Evolutionary conservation across 1,284 basidiomycete genomes (phyloP).

Genomic region (Ganoderma resinaceum): DNA sequence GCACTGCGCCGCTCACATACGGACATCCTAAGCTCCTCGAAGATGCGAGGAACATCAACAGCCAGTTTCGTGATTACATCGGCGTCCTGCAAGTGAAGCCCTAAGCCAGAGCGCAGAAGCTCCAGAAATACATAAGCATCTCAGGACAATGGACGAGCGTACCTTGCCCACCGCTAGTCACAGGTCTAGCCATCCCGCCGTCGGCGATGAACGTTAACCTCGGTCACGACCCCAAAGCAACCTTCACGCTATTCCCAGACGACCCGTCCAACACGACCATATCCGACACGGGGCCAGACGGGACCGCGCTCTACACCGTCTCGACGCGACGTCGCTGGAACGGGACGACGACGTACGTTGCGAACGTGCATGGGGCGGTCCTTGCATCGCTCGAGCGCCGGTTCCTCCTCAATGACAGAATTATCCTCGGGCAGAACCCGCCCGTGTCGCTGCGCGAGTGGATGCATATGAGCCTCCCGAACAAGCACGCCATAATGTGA

Average conservation of each 20-base stretch:
- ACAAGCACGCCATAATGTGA: constrained; percentile 45
- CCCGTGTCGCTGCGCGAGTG: constrained; percentile 40
- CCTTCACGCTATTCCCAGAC: constrained; percentile 46
- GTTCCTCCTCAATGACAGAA: constrained; percentile 32
- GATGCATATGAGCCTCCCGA: constrained; percentile 50
- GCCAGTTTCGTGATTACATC: background rate
- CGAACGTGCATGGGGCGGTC: constrained; percentile 33
- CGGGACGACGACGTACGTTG: constrained; percentile 42
- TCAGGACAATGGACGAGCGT: background rate
- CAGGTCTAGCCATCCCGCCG: background rate
- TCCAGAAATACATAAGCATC: background rate
- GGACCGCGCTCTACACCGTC: constrained; percentile 46
- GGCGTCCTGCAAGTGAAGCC: background rate
- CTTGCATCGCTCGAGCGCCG: constrained; percentile 33
- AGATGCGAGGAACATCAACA: background rate
- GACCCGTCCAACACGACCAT: constrained; percentile 52
- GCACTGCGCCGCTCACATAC: background rate
- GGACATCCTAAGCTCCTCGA: background rate
- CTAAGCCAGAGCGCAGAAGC: background rate
- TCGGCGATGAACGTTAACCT: background rate
- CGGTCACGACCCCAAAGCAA: constrained; percentile 6
- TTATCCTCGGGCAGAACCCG: constrained; percentile 24
- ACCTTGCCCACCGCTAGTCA: background rate
- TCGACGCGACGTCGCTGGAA: constrained; percentile 41
- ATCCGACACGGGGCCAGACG: constrained; percentile 35